These are phyloP conservation scores for Sporothrix luriei DNA, from an alignment of 2,329 filamentous ascomycete species.

Conservation along the genomic window DNA sequence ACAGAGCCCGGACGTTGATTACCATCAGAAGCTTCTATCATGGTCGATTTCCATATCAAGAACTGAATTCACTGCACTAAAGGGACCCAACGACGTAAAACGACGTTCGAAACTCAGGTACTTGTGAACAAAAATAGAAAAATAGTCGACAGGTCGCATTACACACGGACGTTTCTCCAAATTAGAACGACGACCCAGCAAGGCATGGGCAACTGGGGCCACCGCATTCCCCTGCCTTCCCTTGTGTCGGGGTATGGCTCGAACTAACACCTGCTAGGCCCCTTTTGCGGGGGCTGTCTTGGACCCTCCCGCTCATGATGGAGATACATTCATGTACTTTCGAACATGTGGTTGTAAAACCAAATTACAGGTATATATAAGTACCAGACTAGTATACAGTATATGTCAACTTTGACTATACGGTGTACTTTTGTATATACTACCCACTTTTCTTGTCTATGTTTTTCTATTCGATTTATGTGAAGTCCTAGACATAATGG, in stretches of 20 bases:
- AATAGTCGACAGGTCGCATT: not conserved
- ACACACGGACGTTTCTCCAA: slow-evolving; percentile 14
- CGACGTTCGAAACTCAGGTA: not conserved
- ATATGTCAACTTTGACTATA: too few species aligned
- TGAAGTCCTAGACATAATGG: too few species aligned
- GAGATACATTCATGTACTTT: not conserved
- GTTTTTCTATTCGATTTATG: not conserved
- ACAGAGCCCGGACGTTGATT: too few species aligned
- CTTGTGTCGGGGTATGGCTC: slow-evolving; percentile 3
- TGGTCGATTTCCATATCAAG: too few species aligned
- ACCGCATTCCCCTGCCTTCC: not conserved
- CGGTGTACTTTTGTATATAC: too few species aligned
- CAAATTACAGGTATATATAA: not conserved
- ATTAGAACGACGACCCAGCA: slow-evolving; percentile 2
- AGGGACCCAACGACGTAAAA: not conserved
- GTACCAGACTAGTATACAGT: not conserved
- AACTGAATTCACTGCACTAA: too few species aligned
- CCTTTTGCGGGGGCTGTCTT: not conserved
- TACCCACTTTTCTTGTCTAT: not conserved
- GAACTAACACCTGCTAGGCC: slow-evolving; percentile 5
- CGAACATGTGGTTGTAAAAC: not conserved
- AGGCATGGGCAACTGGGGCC: slow-evolving; percentile 2
- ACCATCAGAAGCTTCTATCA: too few species aligned
- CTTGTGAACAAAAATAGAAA: not conserved
- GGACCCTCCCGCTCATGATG: not conserved